Percentiles rank a stretch among this genome's conserved stretches.
phyloP scores from a whole-genome alignment of 1,284 basidiomycete species.

The Irpex sp. region DNA sequence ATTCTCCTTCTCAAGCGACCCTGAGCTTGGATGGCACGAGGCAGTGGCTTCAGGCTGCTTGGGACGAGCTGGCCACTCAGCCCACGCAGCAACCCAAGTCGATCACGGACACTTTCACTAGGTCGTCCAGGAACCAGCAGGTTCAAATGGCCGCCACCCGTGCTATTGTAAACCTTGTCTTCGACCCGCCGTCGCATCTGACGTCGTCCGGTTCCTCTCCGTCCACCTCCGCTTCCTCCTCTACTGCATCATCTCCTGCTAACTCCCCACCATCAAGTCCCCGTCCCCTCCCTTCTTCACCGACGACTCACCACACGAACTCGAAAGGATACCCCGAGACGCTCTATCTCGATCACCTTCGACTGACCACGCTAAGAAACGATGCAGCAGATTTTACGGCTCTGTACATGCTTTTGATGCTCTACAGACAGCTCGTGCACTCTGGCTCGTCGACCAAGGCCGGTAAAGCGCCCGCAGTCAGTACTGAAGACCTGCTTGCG shows the following conservation, averaged over 20 bases:
- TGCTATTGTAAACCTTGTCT: conserved; percentile 26
- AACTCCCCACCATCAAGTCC: conserved; percentile 31
- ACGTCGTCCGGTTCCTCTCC: conserved; percentile 32
- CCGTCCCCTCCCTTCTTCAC: background rate
- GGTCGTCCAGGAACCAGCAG: conserved; percentile 24
- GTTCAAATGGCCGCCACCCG: conserved; percentile 25
- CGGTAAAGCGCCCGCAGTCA: conserved; percentile 11
- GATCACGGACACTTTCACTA: conserved; percentile 6
- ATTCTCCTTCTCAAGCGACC: background rate
- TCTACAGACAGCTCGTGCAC: conserved; percentile 72
- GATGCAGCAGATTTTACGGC: conserved; percentile 77
- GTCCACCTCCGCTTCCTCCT: conserved; percentile 43
- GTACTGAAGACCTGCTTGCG: conserved; percentile 46
- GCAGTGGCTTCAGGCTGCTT: conserved; percentile 55
- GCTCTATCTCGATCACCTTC: conserved; percentile 76
- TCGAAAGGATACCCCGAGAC: conserved; percentile 68
- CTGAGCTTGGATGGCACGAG: conserved; percentile 53
- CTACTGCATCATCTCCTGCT: conserved; percentile 61
- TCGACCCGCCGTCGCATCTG: conserved; percentile 27
- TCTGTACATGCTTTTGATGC: conserved; percentile 77
- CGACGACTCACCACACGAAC: background rate
- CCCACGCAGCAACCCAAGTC: background rate
- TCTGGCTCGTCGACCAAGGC: conserved; percentile 24
- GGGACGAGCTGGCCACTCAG: conserved; percentile 33
- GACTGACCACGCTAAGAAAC: conserved; percentile 65